Conservation (phyloP, 2,329 filamentous ascomycete species). For the Colletotrichum phormii region DNA sequence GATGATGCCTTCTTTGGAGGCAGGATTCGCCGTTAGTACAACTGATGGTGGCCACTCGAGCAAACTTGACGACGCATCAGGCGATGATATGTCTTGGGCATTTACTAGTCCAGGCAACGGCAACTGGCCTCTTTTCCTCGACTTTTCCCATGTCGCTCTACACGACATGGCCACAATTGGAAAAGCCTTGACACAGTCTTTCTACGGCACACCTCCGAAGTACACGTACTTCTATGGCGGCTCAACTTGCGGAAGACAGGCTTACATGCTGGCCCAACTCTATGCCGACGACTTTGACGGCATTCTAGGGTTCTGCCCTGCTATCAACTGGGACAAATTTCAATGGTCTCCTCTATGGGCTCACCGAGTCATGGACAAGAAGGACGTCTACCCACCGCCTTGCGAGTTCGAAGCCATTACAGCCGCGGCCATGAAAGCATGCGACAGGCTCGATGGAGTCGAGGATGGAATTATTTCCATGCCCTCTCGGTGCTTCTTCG, state of each 20-base stretch:
- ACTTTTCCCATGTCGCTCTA: constrained; percentile 4
- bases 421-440: constrained; percentile 48
- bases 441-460: constrained; percentile 60
- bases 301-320: constrained; percentile 61
- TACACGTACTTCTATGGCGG: constrained; percentile 68
- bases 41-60: not conserved
- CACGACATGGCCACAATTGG: constrained; percentile 54
- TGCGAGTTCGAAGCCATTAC: constrained; percentile 48
- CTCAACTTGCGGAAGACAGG: constrained; percentile 70
- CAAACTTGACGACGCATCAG: not conserved
- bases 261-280: constrained; percentile 62
- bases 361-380: not conserved
- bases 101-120: constrained; percentile 24
- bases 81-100: constrained; percentile 34
- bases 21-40: not conserved
- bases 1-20: not conserved
- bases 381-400: not conserved
- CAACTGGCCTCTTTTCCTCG: not conserved
- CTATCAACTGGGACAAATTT: constrained; percentile 48
- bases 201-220: constrained; percentile 55
- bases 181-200: constrained; percentile 59
- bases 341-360: constrained; percentile 12
- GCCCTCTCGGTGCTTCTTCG: constrained; percentile 12
- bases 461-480: constrained; percentile 55
- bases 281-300: constrained; percentile 70